These are phyloP conservation scores for Paramyrothecium roridum DNA, from an alignment of 2,329 filamentous ascomycete species.

Conservation along the genomic window DNA sequence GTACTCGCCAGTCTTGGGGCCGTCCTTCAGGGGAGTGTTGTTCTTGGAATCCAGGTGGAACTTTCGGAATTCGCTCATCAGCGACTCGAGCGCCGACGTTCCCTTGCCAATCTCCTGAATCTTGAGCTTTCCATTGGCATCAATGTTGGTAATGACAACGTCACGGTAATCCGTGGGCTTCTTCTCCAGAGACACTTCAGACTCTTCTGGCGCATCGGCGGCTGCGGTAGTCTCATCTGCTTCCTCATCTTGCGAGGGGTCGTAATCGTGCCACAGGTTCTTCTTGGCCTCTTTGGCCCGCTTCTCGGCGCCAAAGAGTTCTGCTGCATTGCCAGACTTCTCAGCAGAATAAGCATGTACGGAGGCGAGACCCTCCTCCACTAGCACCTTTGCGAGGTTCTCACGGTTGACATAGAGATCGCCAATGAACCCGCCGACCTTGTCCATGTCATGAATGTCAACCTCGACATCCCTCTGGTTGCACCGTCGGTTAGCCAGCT, in stretches of 20 bases:
- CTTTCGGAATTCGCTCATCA: conserved; percentile 88
- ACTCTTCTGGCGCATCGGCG: conserved; percentile 45
- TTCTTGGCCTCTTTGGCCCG: conserved; percentile 85
- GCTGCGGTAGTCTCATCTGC: conserved; percentile 50
- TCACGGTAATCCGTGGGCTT: conserved; percentile 84
- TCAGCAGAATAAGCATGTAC: conserved; percentile 96
- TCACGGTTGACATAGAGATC: conserved; percentile 91
- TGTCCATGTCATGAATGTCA: conserved; percentile 91
- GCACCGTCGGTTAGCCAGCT: conserved; percentile 83
- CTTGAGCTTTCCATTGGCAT: conserved; percentile 78
- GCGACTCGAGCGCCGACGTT: conserved; percentile 76
- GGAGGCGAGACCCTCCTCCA: conserved; percentile 90
- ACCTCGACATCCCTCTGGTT: conserved; percentile 96
- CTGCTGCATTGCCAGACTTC: conserved; percentile 83
- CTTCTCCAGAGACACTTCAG: conserved; percentile 56
- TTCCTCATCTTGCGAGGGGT: conserved; percentile 78
- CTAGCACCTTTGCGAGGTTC: conserved; percentile 88
- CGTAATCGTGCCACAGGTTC: conserved; percentile 91
- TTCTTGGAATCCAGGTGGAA: conserved; percentile 88
- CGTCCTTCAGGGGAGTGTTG: conserved; percentile 65
- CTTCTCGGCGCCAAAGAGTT: conserved; percentile 84
- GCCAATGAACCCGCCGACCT: conserved; percentile 95
- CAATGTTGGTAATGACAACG: conserved; percentile 87
- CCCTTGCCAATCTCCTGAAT: conserved; percentile 86
- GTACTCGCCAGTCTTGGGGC: conserved; percentile 86